Evolutionary conservation across 345 rosid genomes (phyloP), one percentile per base, ranked within the genome.

Genomic region (Passiflora organensis): DNA sequence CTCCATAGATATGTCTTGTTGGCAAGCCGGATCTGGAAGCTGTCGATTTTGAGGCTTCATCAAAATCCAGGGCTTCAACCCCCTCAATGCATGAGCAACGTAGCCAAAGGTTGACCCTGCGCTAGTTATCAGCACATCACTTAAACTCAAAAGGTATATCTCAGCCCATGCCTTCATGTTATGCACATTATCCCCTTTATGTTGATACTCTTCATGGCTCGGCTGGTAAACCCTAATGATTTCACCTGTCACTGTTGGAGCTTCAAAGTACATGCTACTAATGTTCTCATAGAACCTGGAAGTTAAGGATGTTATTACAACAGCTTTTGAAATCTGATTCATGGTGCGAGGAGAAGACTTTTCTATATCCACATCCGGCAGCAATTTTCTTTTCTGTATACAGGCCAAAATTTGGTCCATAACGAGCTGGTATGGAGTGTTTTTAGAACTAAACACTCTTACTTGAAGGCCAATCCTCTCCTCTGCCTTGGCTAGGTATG

Each of bases 161-260:
- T 66, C 71, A 47, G 53, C 55, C 71, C 63, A 66, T 18, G 71
- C 71, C 60, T 66, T 52, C 20, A 66, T 22, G 38, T 53, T 66
- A 13, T 59, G 71, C 58, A 45, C 39, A 14, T 41, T 59, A 22
- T 66, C 55, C 13, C 59, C 59, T 22, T 51, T 52, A 1, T 25
- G 51, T 41, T 66, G 55, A 52, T 44, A n/a, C 48, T 48, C 65
- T 48, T 66, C 71, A 53, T 59, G 64, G 43, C 71, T 66, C 21
- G 71, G 55, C 28, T 59, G 65, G 50, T n/a, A 59, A 3, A 66
- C 58, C 18, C 50, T 49, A 32, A 66, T 32, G 22, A 24, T 49
- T 28, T 66, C 71, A 25, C 71, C 71, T 5, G 13, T 53, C 19
- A 18, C 50, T 1, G 71, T 66, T 21, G 71, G 55, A 37, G n/a